Percentiles rank a stretch among this genome's conserved stretches.
Evolutionary conservation across 306 rosid genomes (phyloP).

Genomic region (Vicia faba): DNA sequence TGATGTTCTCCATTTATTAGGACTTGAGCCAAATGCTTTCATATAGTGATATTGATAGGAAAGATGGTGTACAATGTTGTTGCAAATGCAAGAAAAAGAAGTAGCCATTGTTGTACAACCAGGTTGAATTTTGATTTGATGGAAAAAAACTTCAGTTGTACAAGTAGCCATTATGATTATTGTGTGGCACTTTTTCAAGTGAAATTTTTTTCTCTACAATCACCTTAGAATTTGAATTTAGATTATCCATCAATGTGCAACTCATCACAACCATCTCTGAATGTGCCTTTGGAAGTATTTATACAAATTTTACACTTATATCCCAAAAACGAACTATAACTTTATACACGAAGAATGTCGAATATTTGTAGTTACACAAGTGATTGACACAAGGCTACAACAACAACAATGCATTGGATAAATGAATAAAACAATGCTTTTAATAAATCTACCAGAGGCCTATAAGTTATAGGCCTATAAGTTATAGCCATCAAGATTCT

Average conservation of each 20-base stretch:
- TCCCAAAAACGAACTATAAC: background rate
- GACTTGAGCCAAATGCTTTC: no score
- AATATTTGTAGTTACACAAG: background rate
- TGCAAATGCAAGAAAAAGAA: no score
- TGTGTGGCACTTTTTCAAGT: background rate
- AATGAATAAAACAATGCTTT: constrained; percentile 28
- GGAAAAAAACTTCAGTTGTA: background rate
- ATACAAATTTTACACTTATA: background rate
- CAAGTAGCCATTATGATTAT: background rate
- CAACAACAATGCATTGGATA: constrained; percentile 28
- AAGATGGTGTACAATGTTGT: no score
- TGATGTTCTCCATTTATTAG: no score
- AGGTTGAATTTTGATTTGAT: no score
- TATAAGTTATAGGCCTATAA: constrained; percentile 19
- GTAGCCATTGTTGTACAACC: no score
- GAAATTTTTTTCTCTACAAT: background rate
- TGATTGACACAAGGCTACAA: constrained; percentile 24
- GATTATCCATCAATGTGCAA: constrained; percentile 2
- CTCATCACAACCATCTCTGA: background rate
- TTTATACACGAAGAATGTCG: constrained; percentile 11
- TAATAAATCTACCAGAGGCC: constrained; percentile 11
- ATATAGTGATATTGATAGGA: no score
- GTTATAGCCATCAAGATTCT: background rate
- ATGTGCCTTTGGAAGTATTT: background rate
- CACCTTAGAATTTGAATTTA: background rate